Conservation (phyloP, 257 asterid genomes). For the Gardenia jasminoides region DNA sequence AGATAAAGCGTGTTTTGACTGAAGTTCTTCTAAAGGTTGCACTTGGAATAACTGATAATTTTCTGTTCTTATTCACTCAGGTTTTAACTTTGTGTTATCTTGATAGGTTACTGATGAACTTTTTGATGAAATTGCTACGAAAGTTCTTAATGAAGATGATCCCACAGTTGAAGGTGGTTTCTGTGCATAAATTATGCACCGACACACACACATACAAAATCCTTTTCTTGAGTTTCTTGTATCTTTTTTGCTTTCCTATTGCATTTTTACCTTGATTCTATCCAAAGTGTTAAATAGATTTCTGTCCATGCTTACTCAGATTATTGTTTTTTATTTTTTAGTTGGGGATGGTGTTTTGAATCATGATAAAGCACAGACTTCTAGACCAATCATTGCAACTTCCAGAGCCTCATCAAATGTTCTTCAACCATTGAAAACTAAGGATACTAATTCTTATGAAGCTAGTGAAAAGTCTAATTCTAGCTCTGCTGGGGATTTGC, state of each 20-base stretch:
- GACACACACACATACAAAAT: background rate
- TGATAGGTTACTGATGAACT: conserved; percentile 96
- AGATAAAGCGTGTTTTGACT: conserved; percentile 89
- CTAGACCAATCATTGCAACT: conserved; percentile 46
- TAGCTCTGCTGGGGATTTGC: conserved; percentile 61
- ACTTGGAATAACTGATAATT: conserved; percentile 28
- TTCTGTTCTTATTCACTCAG: background rate
- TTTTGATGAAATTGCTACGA: conserved; percentile 93
- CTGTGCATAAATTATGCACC: conserved; percentile 1
- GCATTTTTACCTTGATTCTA: conserved; percentile 7
- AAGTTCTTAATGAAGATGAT: conserved; percentile 82
- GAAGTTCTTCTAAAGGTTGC: conserved; percentile 95
- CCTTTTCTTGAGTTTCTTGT: conserved; percentile 11
- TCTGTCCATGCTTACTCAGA: background rate
- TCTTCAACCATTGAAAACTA: conserved; percentile 49
- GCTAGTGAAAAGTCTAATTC: conserved; percentile 55
- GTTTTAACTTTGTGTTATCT: conserved; percentile 35
- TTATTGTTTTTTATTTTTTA: conserved; percentile 11
- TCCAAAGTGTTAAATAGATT: background rate
- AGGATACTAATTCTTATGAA: conserved; percentile 40
- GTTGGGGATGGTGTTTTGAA: conserved; percentile 44
- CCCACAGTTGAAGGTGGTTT: conserved; percentile 62
- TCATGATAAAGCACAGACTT: conserved; percentile 33
- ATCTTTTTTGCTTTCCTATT: conserved; percentile 9
- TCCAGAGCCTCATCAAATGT: conserved; percentile 62